These are phyloP conservation scores for Curvularia hawaiiensis DNA, from an alignment of 2,329 filamentous ascomycete genomes.

Conservation along the genomic window DNA sequence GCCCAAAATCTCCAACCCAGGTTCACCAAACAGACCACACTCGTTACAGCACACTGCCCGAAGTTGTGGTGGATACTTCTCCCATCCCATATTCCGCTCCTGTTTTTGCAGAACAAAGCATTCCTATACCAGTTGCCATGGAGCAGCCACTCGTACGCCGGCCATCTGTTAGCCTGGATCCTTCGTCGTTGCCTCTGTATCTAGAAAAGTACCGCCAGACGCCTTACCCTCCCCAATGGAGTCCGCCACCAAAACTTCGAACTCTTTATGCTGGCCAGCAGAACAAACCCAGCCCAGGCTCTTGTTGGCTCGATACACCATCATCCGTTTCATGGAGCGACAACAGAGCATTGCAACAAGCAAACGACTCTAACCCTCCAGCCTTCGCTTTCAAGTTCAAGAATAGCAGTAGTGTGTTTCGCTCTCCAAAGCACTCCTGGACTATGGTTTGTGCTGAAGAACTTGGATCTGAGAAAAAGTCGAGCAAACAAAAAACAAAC, in stretches of 20 bases:
- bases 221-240: slow-evolving; percentile 42
- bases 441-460: slow-evolving; percentile 26
- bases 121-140: slow-evolving; percentile 19
- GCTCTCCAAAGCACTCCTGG: slow-evolving; percentile 36
- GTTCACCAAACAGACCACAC: background rate
- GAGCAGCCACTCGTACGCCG: slow-evolving; percentile 8
- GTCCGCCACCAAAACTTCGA: slow-evolving; percentile 24
- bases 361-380: slow-evolving; percentile 18
- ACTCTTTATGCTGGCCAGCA: slow-evolving; percentile 30
- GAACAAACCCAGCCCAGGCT: slow-evolving; percentile 14
- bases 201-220: slow-evolving; percentile 37
- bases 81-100: slow-evolving; percentile 7
- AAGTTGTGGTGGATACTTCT: slow-evolving; percentile 15
- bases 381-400: slow-evolving; percentile 36
- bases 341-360: slow-evolving; percentile 22
- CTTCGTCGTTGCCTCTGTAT: slow-evolving; percentile 27
- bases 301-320: slow-evolving; percentile 36
- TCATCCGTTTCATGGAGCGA: slow-evolving; percentile 31
- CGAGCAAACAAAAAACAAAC: slow-evolving; percentile 3
- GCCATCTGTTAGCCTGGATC: slow-evolving; percentile 13
- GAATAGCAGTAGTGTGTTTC: slow-evolving; percentile 27
- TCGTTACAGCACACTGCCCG: slow-evolving; percentile 22
- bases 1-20: slow-evolving; percentile 22
- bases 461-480: slow-evolving; percentile 1
- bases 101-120: slow-evolving; percentile 12